phyloP scores from a whole-genome alignment of 805 yeast species.

The Candida chilensis region DNA sequence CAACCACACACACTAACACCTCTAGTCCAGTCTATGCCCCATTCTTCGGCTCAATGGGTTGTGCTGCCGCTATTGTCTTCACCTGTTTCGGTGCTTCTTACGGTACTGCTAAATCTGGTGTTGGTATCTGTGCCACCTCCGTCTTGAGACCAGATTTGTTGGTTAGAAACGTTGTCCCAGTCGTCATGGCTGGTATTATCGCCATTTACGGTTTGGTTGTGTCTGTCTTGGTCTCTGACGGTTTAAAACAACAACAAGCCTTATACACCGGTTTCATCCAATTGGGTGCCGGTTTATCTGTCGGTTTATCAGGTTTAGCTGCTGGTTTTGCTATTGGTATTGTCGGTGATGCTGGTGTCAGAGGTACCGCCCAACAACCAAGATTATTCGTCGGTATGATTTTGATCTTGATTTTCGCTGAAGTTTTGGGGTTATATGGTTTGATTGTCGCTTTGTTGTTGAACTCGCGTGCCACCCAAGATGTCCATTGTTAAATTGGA shows the following conservation, averaged over 20 bases:
- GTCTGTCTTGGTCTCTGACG: constrained; percentile 86
- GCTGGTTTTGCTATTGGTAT: constrained; percentile 99
- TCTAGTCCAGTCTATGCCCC: constrained; percentile 78
- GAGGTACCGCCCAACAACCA: constrained; percentile 98
- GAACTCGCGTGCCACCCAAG: constrained; percentile 96
- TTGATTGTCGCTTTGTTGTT: constrained; percentile 94
- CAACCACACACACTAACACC: no score
- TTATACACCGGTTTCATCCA: constrained; percentile 96
- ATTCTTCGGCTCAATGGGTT: constrained; percentile 98
- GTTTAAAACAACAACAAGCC: constrained; percentile 84
- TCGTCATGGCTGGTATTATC: constrained; percentile 99
- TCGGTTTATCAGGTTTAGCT: constrained; percentile 94
- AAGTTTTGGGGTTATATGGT: constrained; percentile 97
- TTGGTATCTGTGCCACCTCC: constrained; percentile 98
- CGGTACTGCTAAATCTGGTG: constrained; percentile 99
- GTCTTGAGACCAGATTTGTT: constrained; percentile 94
- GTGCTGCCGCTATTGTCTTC: constrained; percentile 98
- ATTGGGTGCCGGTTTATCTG: constrained; percentile 96
- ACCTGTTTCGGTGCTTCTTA: constrained; percentile 98
- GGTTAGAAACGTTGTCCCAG: constrained; percentile 92
- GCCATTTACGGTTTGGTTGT: constrained; percentile 98
- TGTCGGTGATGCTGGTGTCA: constrained; percentile 99
- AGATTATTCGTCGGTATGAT: constrained; percentile 98
- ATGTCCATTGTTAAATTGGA: constrained; percentile 61
- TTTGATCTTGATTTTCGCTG: constrained; percentile 96